A percentile compares a stretch with the other conserved stretches of the same genome.
Evolutionary conservation across 1,139 yeast genomes (phyloP).

Genomic region (Lodderomyces theae): DNA sequence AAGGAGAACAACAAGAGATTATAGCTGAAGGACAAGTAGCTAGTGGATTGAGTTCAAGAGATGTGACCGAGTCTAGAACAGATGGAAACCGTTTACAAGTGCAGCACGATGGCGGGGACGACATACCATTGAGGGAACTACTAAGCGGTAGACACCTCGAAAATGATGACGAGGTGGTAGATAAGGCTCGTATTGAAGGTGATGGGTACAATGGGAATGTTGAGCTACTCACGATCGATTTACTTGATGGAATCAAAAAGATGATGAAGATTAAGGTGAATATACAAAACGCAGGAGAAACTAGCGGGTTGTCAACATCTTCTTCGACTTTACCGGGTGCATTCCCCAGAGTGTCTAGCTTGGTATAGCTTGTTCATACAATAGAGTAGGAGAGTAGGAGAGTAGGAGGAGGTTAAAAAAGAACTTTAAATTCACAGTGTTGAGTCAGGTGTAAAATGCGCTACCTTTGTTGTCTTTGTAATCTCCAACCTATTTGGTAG

Average conservation of each 20-base stretch:
- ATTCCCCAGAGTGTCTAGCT: constrained; percentile 10
- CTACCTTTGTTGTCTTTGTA: no score
- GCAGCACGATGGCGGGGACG: not conserved
- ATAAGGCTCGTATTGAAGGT: constrained; percentile 18
- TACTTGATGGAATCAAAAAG: constrained; percentile 21
- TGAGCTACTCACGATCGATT: constrained; percentile 27
- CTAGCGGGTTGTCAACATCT: not conserved
- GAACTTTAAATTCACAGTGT: no score
- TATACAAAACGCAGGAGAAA: not conserved
- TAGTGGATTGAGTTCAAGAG: no score
- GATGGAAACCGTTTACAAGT: no score
- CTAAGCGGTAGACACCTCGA: not conserved
- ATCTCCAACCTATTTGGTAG: not conserved
- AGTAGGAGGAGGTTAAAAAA: no score
- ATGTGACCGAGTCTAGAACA: no score
- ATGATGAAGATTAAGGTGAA: constrained; percentile 16
- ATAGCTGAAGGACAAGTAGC: no score
- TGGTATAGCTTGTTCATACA: no score
- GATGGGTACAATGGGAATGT: constrained; percentile 47
- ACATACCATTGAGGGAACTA: not conserved
- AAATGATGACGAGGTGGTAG: not conserved
- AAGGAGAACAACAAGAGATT: no score
- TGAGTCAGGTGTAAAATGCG: no score
- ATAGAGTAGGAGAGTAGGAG: no score
- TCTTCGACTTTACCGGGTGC: constrained; percentile 11